Base-by-base conservation (phyloP, 208 protist genomes). In the Vickermania spadyakhi region DNA sequence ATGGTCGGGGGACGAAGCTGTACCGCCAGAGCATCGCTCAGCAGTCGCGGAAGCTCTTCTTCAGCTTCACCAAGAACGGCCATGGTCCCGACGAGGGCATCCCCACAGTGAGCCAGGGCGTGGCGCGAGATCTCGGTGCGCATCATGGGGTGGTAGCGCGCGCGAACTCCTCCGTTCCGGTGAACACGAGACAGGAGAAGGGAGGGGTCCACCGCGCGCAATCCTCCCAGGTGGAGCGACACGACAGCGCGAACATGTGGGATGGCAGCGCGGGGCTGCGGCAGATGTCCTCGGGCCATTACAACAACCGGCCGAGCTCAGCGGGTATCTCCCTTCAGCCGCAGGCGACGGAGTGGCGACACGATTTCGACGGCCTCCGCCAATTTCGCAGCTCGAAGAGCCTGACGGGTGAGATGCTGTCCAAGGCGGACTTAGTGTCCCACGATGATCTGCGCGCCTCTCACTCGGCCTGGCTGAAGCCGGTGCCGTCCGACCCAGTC, bases 51-150 rank as follows among this genome's bases (percentile, higher is more conserved):
- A 2, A 7, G 28, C 56, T n/a, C 28, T 22, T n/a, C 56, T 29
- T 3, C 30, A 64, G 36, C 61, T 84, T 28, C 60, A 68, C 13
- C 62, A 77, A 5, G 53, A 57, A 55, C 36, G 61, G 55, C 22
- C 56, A 60, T 14, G 52, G 69, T 18, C 45, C 69, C 30, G 60
- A 68, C 2, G 27, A 57, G 2, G 68, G 72, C 14, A 50, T 30
- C 28, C 14, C 25, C 18, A 60, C 36, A 18, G 18, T 18, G 11
- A 45, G 36, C 36, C 36, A 45, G 36, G n/a, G n/a, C n/a, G n/a
- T n/a, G n/a, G 36, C 36, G 18, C 36, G 36, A 7, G 36, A 45
- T 7, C n/a, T n/a, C n/a, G n/a, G n/a, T n/a, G n/a, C n/a, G n/a
- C 36, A 45, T 18, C 18, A 45, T 18, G 36, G 36, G 11, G 36